A percentile compares a stretch with the other conserved stretches of the same genome.
These are phyloP conservation scores for Sarocladiaceae sp. DNA, from an alignment of 2,329 filamentous ascomycete species.

Conservation along the genomic window DNA sequence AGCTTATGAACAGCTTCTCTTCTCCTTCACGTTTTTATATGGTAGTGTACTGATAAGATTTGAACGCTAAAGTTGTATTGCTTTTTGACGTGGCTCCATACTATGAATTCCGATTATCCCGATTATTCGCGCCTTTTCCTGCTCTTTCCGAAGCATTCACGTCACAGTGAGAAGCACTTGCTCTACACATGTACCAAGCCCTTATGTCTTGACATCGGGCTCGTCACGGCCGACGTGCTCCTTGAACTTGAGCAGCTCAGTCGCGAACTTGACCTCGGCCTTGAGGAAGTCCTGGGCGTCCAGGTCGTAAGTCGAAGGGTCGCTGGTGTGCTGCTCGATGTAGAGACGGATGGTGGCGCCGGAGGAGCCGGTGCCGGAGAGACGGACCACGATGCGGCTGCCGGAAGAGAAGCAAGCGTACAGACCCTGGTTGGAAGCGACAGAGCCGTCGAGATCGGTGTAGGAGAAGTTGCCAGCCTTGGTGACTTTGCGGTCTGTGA, in stretches of 20 bases:
- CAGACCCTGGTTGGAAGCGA: constrained; percentile 92
- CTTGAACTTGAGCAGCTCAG: constrained; percentile 84
- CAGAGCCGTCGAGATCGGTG: constrained; percentile 95
- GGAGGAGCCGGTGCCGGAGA: constrained; percentile 92
- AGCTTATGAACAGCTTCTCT: neutral
- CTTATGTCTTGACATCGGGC: constrained; percentile 92
- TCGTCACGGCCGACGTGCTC: constrained; percentile 88
- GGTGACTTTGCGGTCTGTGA: constrained; percentile 67
- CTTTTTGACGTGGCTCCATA: constrained; percentile 1
- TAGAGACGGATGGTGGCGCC: constrained; percentile 96
- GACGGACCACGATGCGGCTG: constrained; percentile 88
- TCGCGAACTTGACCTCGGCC: constrained; percentile 82
- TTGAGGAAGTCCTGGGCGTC: constrained; percentile 93
- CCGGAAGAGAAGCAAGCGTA: constrained; percentile 93
- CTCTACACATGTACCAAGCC: neutral
- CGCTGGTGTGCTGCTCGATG: constrained; percentile 89
- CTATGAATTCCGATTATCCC: neutral
- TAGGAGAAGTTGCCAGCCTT: constrained; percentile 97
- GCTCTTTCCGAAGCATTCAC: neutral
- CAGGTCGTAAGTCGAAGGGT: constrained; percentile 70
- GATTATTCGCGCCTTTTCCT: neutral
- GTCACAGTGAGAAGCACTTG: neutral
- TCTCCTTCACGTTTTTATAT: neutral
- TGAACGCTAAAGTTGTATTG: constrained; percentile 3
- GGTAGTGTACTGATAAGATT: constrained; percentile 6